phyloP scores from a whole-genome alignment of 1,284 basidiomycete genomes.

The Austroboletus novae-zelandiae region DNA sequence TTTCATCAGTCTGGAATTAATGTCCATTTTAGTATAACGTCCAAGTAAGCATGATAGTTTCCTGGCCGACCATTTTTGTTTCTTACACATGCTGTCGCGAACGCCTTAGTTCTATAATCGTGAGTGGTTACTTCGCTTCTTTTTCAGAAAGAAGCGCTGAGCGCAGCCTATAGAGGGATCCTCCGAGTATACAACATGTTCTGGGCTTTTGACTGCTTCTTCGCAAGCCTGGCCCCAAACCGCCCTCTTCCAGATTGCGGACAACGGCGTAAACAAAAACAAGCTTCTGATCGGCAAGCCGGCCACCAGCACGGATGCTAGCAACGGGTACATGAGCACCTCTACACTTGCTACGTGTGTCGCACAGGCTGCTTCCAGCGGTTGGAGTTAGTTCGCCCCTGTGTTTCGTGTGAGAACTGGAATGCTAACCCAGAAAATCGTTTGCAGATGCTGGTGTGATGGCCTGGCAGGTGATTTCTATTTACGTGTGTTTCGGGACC shows the following conservation, averaged over 20 bases:
- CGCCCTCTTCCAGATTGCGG: constrained; percentile 61
- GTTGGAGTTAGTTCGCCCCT: constrained; percentile 49
- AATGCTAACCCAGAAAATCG: constrained; percentile 3
- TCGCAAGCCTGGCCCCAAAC: constrained; percentile 40
- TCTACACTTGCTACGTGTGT: constrained; percentile 54
- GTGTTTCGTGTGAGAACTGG: background rate
- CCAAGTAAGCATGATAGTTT: constrained; percentile 32
- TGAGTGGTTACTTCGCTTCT: constrained; percentile 25
- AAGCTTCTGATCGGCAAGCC: constrained; percentile 67
- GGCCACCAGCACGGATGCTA: constrained; percentile 48
- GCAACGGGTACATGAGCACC: constrained; percentile 56
- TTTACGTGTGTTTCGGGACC: background rate
- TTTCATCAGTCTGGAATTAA: background rate
- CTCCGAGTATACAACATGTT: constrained; percentile 45
- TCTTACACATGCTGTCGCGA: constrained; percentile 1
- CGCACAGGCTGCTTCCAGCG: constrained; percentile 48
- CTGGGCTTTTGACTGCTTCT: constrained; percentile 41
- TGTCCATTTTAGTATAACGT: constrained; percentile 39
- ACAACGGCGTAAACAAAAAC: constrained; percentile 48
- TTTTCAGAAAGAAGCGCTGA: background rate
- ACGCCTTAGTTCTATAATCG: constrained; percentile 61
- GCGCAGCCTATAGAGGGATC: constrained; percentile 37
- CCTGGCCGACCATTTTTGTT: background rate
- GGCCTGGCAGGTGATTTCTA: constrained; percentile 35
- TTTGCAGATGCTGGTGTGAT: constrained; percentile 50